Evolutionary conservation across 2,329 filamentous ascomycete species (phyloP).

Genomic region (Epichloe sylvatica): DNA sequence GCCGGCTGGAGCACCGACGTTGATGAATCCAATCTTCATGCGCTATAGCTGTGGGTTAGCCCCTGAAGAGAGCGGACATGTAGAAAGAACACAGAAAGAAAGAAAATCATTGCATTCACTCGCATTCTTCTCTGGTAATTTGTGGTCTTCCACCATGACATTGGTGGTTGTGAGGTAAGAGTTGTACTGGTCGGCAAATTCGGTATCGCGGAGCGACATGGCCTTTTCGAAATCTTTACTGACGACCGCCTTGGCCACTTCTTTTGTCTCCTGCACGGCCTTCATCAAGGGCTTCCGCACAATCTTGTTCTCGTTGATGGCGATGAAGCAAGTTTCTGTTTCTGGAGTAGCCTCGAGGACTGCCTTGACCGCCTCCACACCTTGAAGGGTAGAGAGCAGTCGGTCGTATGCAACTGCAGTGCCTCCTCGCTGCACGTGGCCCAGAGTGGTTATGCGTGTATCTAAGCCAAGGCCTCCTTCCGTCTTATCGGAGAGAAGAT

Average conservation of each 20-base stretch:
- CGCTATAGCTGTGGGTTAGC: conserved; percentile 36
- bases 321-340: conserved; percentile 86
- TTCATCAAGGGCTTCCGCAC: conserved; percentile 78
- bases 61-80: not conserved
- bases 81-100: too few relatives aligned
- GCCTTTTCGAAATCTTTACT: conserved; percentile 72
- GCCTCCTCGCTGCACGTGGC: conserved; percentile 94
- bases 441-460: conserved; percentile 85
- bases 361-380: conserved; percentile 84
- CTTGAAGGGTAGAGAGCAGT: conserved; percentile 83
- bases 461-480: conserved; percentile 59
- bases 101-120: conserved; percentile 13
- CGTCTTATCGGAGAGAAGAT: conserved; percentile 65
- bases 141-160: conserved; percentile 53
- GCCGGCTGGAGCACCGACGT: conserved; percentile 89
- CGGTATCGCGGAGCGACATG: conserved; percentile 78
- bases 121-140: conserved; percentile 58
- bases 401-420: conserved; percentile 87
- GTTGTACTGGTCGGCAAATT: conserved; percentile 84
- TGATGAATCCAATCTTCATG: conserved; percentile 90
- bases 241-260: conserved; percentile 69
- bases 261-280: conserved; percentile 74
- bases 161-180: conserved; percentile 87
- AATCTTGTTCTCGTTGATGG: conserved; percentile 96
- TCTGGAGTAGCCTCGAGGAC: conserved; percentile 81